A percentile compares a stretch with the other conserved stretches of the same genome.
phyloP scores from a whole-genome alignment of 2,329 filamentous ascomycete genomes.

The Arachnomyces sp. region DNA sequence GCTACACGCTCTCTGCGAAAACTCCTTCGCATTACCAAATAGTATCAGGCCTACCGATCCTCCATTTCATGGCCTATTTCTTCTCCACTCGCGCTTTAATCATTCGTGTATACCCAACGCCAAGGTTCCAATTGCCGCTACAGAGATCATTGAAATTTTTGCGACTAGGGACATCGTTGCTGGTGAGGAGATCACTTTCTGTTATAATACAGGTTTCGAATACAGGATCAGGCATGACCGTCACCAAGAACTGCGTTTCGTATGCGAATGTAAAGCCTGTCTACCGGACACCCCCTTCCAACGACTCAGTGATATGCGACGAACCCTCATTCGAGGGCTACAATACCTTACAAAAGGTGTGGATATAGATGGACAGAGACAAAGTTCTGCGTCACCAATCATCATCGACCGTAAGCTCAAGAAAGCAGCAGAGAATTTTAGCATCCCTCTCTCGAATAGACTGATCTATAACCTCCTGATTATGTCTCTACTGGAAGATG shows the following conservation, averaged over 20 bases:
- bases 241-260: constrained; percentile 6
- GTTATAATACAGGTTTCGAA: constrained; percentile 4
- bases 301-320: constrained; percentile 8
- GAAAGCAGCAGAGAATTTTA: constrained; percentile 7
- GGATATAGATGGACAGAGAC: not conserved
- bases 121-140: not conserved
- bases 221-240: constrained; percentile 3
- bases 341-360: constrained; percentile 3
- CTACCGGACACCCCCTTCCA: constrained; percentile 1
- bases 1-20: not conserved
- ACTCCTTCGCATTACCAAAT: not conserved
- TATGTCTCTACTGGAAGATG: constrained; percentile 7
- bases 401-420: constrained; percentile 6
- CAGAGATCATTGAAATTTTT: not conserved
- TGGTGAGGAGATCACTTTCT: constrained; percentile 4
- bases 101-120: constrained; percentile 4
- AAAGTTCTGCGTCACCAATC: not conserved
- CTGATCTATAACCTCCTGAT: constrained; percentile 8
- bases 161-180: constrained; percentile 4
- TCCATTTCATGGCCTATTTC: not conserved
- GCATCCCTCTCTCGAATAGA: constrained; percentile 5
- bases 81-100: constrained; percentile 5
- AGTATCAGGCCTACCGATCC: not conserved
- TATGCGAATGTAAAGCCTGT: constrained; percentile 7
- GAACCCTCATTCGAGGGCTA: constrained; percentile 5